Conservation (phyloP, 176 grass and related monocot genomes). For the Chloris gayana region DNA sequence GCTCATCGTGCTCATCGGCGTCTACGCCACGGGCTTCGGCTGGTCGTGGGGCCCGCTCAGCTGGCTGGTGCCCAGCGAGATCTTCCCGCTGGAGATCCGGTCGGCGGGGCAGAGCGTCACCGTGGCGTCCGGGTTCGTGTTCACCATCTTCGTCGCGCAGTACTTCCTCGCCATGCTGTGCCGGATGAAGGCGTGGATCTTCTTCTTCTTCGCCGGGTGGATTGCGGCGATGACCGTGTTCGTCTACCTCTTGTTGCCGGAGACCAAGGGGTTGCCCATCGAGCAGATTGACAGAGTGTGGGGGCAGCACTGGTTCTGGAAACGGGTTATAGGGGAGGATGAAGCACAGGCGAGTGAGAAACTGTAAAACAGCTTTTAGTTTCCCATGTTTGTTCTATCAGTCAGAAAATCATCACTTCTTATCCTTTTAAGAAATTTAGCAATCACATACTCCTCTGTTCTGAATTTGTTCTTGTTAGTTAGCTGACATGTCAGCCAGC, state of each 20-base stretch:
- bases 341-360: neutral
- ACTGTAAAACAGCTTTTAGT: neutral
- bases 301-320: constrained; percentile 52
- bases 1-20: constrained; percentile 44
- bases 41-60: constrained; percentile 59
- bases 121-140: constrained; percentile 37
- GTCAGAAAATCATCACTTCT: too few relatives aligned
- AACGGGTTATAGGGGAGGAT: neutral
- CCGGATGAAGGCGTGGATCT: constrained; percentile 39
- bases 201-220: constrained; percentile 61
- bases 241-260: constrained; percentile 44
- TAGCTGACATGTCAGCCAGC: too few relatives aligned
- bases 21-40: constrained; percentile 45
- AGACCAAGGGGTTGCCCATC: constrained; percentile 43
- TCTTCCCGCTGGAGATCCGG: constrained; percentile 49
- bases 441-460: too few relatives aligned
- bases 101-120: constrained; percentile 41
- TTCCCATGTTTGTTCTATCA: too few relatives aligned
- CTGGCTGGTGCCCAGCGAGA: constrained; percentile 60
- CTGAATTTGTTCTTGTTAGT: too few relatives aligned
- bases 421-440: too few relatives aligned
- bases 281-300: constrained; percentile 49
- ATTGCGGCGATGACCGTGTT: constrained; percentile 39
- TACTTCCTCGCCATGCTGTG: constrained; percentile 44
- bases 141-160: constrained; percentile 48